Conservation (phyloP, 441 rosid genomes). For the Iberis amara region DNA sequence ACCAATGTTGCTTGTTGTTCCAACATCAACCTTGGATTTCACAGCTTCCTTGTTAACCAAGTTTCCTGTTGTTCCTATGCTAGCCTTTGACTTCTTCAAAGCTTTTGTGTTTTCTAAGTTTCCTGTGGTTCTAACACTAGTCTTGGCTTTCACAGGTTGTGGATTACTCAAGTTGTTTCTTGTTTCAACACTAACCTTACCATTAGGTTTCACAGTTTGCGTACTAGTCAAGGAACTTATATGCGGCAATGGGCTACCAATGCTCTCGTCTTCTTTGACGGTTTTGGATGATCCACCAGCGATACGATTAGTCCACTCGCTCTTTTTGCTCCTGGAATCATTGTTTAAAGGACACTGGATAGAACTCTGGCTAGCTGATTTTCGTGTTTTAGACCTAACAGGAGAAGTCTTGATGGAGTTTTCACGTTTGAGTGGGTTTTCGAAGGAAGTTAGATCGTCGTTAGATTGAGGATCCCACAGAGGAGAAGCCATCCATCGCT, state of each 20-base stretch:
- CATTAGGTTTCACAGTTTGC: conserved; percentile 13
- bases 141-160: not conserved
- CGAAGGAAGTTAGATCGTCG: conserved; percentile 12
- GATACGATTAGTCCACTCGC: conserved; percentile 17
- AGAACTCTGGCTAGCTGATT: conserved; percentile 22
- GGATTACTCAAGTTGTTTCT: not conserved
- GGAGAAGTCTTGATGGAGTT: conserved; percentile 26
- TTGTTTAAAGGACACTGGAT: conserved; percentile 18
- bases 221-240: conserved; percentile 19
- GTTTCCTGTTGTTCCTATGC: not conserved
- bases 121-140: not conserved
- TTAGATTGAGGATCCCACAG: conserved; percentile 30
- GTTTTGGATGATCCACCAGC: conserved; percentile 20
- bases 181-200: conserved; percentile 14
- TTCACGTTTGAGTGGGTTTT: conserved; percentile 19
- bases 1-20: not conserved
- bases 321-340: conserved; percentile 11
- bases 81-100: conserved; percentile 2
- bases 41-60: conserved; percentile 1
- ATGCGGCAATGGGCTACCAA: conserved; percentile 20
- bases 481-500: conserved; percentile 35
- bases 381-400: conserved; percentile 19
- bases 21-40: conserved; percentile 12
- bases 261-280: conserved; percentile 25
- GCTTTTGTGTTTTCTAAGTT: conserved; percentile 2